Percentiles rank a stretch among this genome's conserved stretches.
These are phyloP conservation scores for Flaveria brownii DNA, from an alignment of 129 eudicot species.

Conservation along the genomic window DNA sequence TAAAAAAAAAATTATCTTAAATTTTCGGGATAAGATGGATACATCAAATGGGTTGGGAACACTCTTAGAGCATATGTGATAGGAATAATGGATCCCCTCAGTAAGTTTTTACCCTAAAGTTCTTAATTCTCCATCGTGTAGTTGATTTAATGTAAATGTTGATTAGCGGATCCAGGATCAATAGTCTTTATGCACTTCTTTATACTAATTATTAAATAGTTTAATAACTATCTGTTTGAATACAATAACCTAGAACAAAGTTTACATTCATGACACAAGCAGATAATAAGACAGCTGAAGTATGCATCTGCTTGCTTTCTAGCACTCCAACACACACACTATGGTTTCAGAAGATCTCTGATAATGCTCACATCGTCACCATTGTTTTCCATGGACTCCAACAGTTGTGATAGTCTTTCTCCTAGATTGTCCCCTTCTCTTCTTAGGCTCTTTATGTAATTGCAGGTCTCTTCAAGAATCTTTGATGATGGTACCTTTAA, in stretches of 20 bases:
- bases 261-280: constrained; percentile 16
- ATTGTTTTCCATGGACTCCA: constrained; percentile 45
- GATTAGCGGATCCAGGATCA: too few relatives aligned
- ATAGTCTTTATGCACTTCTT: too few relatives aligned
- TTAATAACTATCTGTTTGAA: constrained; percentile 18
- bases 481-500: constrained; percentile 46
- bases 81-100: too few relatives aligned
- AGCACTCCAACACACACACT: not conserved
- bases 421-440: constrained; percentile 53
- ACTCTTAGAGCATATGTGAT: too few relatives aligned
- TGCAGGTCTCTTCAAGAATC: constrained; percentile 56
- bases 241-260: constrained; percentile 28
- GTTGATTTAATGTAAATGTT: too few relatives aligned
- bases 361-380: constrained; percentile 46
- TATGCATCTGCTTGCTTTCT: constrained; percentile 8
- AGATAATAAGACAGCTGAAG: constrained; percentile 2
- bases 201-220: constrained; percentile 2
- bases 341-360: constrained; percentile 50
- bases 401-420: constrained; percentile 46
- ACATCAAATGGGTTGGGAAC: too few relatives aligned
- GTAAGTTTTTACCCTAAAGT: too few relatives aligned
- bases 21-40: too few relatives aligned
- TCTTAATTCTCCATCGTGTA: too few relatives aligned
- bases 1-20: too few relatives aligned
- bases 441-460: constrained; percentile 60